phyloP scores from a whole-genome alignment of 805 yeast species.

The Saccharomycopsis schoenii region DNA sequence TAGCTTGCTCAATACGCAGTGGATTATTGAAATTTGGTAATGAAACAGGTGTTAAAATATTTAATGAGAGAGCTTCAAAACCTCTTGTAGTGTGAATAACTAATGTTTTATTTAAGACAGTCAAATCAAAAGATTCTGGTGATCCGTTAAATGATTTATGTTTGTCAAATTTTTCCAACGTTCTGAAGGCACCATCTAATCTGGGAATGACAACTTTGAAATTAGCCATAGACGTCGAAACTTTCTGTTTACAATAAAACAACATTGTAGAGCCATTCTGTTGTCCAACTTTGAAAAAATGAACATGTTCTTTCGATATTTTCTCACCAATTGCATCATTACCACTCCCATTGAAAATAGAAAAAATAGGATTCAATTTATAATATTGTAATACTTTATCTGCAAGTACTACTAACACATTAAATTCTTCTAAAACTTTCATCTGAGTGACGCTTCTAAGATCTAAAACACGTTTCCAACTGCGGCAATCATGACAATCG shows the following conservation, averaged over 20 bases:
- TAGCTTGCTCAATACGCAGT: constrained; percentile 20
- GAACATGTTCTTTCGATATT: constrained; percentile 42
- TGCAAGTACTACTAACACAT: constrained; percentile 47
- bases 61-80: constrained; percentile 53
- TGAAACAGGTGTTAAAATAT: constrained; percentile 43
- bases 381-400: constrained; percentile 52
- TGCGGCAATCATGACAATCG: constrained; percentile 20
- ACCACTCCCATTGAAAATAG: constrained; percentile 41
- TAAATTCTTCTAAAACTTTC: constrained; percentile 46
- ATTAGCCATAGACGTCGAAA: constrained; percentile 32
- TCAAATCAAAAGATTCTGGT: constrained; percentile 49
- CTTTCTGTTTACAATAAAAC: constrained; percentile 46
- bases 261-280: constrained; percentile 54
- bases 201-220: constrained; percentile 52
- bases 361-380: constrained; percentile 49
- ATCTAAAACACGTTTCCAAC: constrained; percentile 53
- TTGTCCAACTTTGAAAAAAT: constrained; percentile 58
- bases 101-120: constrained; percentile 55
- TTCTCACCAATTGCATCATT: constrained; percentile 36
- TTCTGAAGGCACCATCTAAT: constrained; percentile 41
- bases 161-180: constrained; percentile 34
- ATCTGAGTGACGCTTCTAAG: constrained; percentile 46
- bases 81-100: constrained; percentile 61
- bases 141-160: constrained; percentile 40
- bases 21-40: constrained; percentile 32